These are phyloP conservation scores for Lophiotrema nucula DNA, from an alignment of 495 filamentous ascomycete genomes.

Conservation along the genomic window DNA sequence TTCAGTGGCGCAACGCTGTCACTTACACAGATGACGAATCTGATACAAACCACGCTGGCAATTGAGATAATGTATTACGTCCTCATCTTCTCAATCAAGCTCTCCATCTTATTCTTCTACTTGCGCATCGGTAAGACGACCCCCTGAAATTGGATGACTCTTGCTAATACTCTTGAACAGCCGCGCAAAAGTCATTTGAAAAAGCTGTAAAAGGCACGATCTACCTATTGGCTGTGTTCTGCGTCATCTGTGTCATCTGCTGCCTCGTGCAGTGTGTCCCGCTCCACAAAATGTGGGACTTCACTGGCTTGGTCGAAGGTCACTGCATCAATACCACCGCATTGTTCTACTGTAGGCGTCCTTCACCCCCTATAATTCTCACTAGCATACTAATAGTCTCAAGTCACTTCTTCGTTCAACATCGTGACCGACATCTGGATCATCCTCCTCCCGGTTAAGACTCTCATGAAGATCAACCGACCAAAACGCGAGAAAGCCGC, in stretches of 20 bases:
- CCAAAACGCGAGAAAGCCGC: slow-evolving; percentile 48
- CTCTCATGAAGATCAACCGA: slow-evolving; percentile 46
- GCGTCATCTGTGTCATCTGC: slow-evolving; percentile 40
- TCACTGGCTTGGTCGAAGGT: slow-evolving; percentile 39
- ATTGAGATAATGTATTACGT: slow-evolving; percentile 50
- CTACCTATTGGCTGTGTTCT: slow-evolving; percentile 42
- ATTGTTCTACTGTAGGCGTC: slow-evolving; percentile 50
- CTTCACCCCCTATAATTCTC: not conserved
- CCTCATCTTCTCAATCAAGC: slow-evolving; percentile 45
- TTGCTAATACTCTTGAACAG: not conserved
- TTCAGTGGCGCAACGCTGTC: slow-evolving; percentile 9
- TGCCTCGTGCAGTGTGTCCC: slow-evolving; percentile 49
- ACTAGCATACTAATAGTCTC: not conserved
- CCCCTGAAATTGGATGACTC: not conserved
- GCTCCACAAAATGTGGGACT: slow-evolving; percentile 48
- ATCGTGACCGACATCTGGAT: slow-evolving; percentile 55
- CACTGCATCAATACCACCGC: slow-evolving; percentile 51
- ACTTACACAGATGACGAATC: slow-evolving; percentile 16
- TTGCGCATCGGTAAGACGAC: slow-evolving; percentile 46
- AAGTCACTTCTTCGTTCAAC: slow-evolving; percentile 51
- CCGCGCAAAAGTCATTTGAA: slow-evolving; percentile 16
- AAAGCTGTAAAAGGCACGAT: slow-evolving; percentile 38
- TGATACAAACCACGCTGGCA: slow-evolving; percentile 38
- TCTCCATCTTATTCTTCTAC: slow-evolving; percentile 51
- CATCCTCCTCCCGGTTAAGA: slow-evolving; percentile 50